These are phyloP conservation scores for Talaromyces sp. DNA, from an alignment of 2,329 filamentous ascomycete species.

Conservation along the genomic window DNA sequence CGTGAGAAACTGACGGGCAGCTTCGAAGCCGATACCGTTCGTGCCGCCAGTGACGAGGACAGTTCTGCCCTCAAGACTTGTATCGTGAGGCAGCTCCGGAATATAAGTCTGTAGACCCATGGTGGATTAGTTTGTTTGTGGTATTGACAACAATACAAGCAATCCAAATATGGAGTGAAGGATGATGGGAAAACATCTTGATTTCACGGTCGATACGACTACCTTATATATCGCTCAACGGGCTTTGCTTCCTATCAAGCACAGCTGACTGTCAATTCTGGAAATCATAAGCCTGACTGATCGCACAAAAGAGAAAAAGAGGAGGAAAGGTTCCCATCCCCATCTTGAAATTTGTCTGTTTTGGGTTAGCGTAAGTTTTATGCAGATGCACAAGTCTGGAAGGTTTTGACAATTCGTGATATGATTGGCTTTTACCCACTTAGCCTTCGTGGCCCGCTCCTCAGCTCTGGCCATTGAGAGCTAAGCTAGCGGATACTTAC, in stretches of 20 bases:
- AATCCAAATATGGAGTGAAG: not conserved
- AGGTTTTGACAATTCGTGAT: not conserved
- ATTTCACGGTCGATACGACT: not conserved
- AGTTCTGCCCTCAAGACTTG: slow-evolving; percentile 31
- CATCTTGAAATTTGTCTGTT: not conserved
- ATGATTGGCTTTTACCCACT: not conserved
- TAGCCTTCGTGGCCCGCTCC: not conserved
- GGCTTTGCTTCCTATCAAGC: too few species aligned
- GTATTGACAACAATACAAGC: not conserved
- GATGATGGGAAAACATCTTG: not conserved
- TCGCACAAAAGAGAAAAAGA: not conserved
- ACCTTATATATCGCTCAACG: not conserved
- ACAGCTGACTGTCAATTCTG: not conserved
- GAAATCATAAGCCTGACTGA: not conserved
- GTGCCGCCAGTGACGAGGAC: slow-evolving; percentile 53
- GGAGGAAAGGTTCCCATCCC: not conserved
- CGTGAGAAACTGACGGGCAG: slow-evolving; percentile 40
- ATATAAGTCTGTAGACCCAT: slow-evolving; percentile 10
- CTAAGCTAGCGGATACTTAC: not conserved
- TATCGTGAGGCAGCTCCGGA: not conserved
- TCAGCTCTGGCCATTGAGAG: not conserved
- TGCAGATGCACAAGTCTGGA: not conserved
- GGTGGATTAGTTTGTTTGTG: not conserved
- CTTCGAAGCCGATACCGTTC: slow-evolving; percentile 48
- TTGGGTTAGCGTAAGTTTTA: not conserved